A percentile compares a stretch with the other conserved stretches of the same genome.
Conservation (phyloP, 345 rosid genomes). For the Microcos paniculata region DNA sequence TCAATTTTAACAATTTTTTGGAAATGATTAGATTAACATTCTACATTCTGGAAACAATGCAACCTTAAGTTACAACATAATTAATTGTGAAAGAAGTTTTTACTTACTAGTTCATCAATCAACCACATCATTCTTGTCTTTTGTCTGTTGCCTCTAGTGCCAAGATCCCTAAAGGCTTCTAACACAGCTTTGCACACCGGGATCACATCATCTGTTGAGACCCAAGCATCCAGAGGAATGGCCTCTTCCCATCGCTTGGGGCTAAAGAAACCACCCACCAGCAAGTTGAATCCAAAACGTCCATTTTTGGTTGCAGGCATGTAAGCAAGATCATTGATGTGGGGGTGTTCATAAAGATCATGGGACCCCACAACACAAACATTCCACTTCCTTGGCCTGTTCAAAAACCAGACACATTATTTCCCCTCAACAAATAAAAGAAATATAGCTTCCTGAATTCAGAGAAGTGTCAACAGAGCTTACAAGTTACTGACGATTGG, state of each 20-base stretch:
- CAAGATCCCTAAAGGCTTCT: conserved; percentile 91
- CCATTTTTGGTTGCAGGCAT: conserved; percentile 87
- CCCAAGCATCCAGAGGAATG: conserved; percentile 95
- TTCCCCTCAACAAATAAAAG: background rate
- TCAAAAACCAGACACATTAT: conserved; percentile 13
- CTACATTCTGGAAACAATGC: background rate
- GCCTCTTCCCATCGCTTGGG: conserved; percentile 90
- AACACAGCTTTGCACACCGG: conserved; percentile 75
- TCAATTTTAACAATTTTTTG: conserved; percentile 18
- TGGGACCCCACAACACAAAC: conserved; percentile 91
- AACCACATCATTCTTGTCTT: conserved; percentile 99
- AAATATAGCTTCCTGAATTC: background rate
- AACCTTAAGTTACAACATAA: background rate
- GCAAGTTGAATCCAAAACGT: conserved; percentile 76
- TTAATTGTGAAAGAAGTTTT: background rate
- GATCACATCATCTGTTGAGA: conserved; percentile 68
- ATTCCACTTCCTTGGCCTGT: conserved; percentile 98
- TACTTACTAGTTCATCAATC: conserved; percentile 87
- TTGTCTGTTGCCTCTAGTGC: conserved; percentile 82
- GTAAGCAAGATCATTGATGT: conserved; percentile 94
- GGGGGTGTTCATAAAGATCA: conserved; percentile 97
- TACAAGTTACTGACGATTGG: conserved; percentile 72
- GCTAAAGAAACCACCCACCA: conserved; percentile 97
- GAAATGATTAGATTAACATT: background rate
- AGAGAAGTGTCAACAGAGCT: conserved; percentile 27